A percentile compares a stretch with the other conserved stretches of the same genome.
Conservation (phyloP, 345 rosid genomes). For the Eucalyptus camaldulensis region DNA sequence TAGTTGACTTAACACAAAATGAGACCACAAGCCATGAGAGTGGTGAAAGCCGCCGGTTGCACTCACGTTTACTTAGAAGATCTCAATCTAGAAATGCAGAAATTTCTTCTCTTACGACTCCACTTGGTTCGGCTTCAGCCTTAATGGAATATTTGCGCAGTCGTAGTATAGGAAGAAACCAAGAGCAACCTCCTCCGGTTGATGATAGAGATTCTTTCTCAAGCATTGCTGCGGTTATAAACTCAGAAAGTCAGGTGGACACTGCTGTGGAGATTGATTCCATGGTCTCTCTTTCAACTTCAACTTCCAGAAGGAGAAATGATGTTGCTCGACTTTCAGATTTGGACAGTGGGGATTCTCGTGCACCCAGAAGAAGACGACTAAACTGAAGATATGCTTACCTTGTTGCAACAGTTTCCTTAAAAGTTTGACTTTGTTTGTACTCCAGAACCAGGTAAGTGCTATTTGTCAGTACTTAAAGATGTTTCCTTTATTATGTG, state of each 20-base stretch:
- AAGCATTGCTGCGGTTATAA: constrained; percentile 76
- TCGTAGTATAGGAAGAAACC: constrained; percentile 49
- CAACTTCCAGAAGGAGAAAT: constrained; percentile 69
- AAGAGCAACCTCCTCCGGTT: constrained; percentile 51
- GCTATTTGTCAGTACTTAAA: background rate
- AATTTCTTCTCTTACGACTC: constrained; percentile 27
- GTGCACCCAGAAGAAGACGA: constrained; percentile 73
- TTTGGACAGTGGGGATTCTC: constrained; percentile 76
- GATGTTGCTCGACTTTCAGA: constrained; percentile 68
- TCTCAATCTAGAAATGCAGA: constrained; percentile 48
- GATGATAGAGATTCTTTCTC: constrained; percentile 93
- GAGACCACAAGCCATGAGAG: constrained; percentile 36
- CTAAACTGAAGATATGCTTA: constrained; percentile 15
- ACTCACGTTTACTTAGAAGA: constrained; percentile 41
- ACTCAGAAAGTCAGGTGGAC: constrained; percentile 81
- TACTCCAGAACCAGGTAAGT: background rate
- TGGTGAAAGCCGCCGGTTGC: constrained; percentile 29
- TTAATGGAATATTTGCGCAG: constrained; percentile 43
- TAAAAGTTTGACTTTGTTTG: background rate
- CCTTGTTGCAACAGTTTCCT: background rate
- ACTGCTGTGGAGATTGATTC: constrained; percentile 83
- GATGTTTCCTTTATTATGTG: background rate
- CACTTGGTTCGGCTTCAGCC: constrained; percentile 37
- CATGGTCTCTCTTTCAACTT: constrained; percentile 69
- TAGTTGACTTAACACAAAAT: constrained; percentile 33